A percentile compares a stretch with the other conserved stretches of the same genome.
Evolutionary conservation across 345 rosid species (phyloP).

Genomic region (Mallotus nudiflorus): DNA sequence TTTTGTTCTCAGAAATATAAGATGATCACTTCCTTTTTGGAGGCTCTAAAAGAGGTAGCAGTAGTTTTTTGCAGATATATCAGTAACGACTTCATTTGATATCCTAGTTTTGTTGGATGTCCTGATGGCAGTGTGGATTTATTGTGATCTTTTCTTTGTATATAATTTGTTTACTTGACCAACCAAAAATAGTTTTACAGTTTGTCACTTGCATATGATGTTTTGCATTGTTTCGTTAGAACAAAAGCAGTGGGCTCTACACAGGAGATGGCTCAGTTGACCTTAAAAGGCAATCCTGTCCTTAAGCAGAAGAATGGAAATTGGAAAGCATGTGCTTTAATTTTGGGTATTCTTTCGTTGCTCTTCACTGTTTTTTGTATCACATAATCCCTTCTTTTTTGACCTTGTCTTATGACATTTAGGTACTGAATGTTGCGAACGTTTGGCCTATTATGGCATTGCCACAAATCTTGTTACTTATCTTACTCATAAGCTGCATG

Average conservation of each 20-base stretch:
- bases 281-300: slow-evolving; percentile 62
- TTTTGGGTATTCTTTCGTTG: slow-evolving; percentile 53
- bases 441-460: slow-evolving; percentile 91
- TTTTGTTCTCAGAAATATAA: no score
- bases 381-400: slow-evolving; percentile 10
- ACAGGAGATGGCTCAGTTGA: slow-evolving; percentile 97
- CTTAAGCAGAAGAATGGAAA: slow-evolving; percentile 80
- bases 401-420: slow-evolving; percentile 14
- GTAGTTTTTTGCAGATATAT: background rate
- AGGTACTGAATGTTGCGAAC: slow-evolving; percentile 96
- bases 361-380: background rate
- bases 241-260: slow-evolving; percentile 45
- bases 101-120: background rate
- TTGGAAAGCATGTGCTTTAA: slow-evolving; percentile 97
- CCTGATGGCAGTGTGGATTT: background rate
- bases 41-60: background rate
- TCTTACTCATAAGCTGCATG: slow-evolving; percentile 73
- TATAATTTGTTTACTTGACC: background rate
- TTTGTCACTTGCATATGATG: background rate
- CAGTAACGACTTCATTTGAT: background rate
- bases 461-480: slow-evolving; percentile 86
- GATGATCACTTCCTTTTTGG: background rate
- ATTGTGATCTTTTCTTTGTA: background rate
- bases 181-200: background rate
- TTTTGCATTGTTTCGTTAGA: slow-evolving; percentile 26